A percentile compares a stretch with the other conserved stretches of the same genome.
Evolutionary conservation across 305 asterid species (phyloP).

Genomic region (Lippia alba): DNA sequence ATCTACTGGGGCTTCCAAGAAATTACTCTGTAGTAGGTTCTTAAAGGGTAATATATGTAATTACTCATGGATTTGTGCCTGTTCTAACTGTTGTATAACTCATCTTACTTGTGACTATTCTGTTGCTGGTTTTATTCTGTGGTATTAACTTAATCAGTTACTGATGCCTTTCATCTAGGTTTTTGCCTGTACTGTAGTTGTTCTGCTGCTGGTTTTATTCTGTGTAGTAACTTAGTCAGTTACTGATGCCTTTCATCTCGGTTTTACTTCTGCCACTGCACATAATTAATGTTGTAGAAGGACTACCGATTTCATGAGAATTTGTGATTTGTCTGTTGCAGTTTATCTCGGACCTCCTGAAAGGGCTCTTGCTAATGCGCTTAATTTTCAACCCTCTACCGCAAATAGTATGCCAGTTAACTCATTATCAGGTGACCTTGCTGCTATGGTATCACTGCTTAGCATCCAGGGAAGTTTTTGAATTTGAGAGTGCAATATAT

Average conservation of each 20-base stretch:
- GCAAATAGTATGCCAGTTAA: constrained; percentile 52
- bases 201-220: not conserved
- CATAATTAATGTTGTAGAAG: constrained; percentile 22
- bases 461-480: constrained; percentile 20
- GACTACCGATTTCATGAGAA: constrained; percentile 30
- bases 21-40: constrained; percentile 3
- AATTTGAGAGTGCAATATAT: constrained; percentile 16
- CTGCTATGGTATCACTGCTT: constrained; percentile 30
- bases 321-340: constrained; percentile 44
- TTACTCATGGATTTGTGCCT: constrained; percentile 7
- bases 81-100: constrained; percentile 28
- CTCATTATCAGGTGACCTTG: constrained; percentile 56
- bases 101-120: constrained; percentile 3
- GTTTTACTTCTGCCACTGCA: constrained; percentile 1
- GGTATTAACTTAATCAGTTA: not conserved
- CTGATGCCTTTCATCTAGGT: not conserved
- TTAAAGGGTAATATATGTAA: constrained; percentile 5
- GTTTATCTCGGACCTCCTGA: constrained; percentile 67
- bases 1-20: not conserved
- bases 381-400: constrained; percentile 57
- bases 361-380: constrained; percentile 54
- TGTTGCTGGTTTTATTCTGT: constrained; percentile 7
- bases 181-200: not conserved
- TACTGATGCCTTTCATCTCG: constrained; percentile 24
- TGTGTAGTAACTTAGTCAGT: not conserved